A percentile compares a stretch with the other conserved stretches of the same genome.
These are phyloP conservation scores for Russula virescens DNA, from an alignment of 768 basidiomycete genomes.

Conservation along the genomic window DNA sequence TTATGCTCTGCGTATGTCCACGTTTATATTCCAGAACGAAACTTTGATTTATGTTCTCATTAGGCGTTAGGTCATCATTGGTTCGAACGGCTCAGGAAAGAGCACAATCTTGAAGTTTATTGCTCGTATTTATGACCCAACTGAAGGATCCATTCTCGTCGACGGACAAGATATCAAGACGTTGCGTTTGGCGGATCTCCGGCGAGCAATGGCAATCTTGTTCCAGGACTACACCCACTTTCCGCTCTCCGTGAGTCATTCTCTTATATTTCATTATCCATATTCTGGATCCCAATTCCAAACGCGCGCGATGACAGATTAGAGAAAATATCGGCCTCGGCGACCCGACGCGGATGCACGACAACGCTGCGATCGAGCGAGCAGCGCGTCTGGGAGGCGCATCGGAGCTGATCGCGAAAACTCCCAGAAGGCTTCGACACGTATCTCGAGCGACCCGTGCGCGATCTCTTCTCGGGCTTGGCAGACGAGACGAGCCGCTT, in stretches of 20 bases:
- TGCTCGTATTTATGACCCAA: too few relatives aligned
- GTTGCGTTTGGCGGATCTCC: too few relatives aligned
- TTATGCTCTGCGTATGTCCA: constrained; percentile 59
- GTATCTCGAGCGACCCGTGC: constrained; percentile 63
- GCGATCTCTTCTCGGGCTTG: constrained; percentile 57
- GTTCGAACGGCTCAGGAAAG: too few relatives aligned
- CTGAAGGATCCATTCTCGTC: too few relatives aligned
- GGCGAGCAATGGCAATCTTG: constrained; percentile 61
- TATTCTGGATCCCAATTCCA: background rate
- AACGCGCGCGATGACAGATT: constrained; percentile 45
- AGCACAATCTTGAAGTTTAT: too few relatives aligned
- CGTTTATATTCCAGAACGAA: background rate
- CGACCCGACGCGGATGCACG: constrained; percentile 47
- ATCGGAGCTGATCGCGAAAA: constrained; percentile 51
- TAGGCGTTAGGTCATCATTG: constrained; percentile 67
- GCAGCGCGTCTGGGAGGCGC: constrained; percentile 72
- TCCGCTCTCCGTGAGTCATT: constrained; percentile 58
- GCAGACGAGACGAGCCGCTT: constrained; percentile 52
- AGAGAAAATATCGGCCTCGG: constrained; percentile 74
- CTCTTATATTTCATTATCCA: background rate
- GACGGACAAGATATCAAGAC: too few relatives aligned
- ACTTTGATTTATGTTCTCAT: background rate
- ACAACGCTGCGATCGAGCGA: constrained; percentile 53
- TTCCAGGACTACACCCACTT: constrained; percentile 71
- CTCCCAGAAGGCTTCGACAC: constrained; percentile 66